These are phyloP conservation scores for Xylaria acuta DNA, from an alignment of 495 filamentous ascomycete genomes.

Conservation along the genomic window DNA sequence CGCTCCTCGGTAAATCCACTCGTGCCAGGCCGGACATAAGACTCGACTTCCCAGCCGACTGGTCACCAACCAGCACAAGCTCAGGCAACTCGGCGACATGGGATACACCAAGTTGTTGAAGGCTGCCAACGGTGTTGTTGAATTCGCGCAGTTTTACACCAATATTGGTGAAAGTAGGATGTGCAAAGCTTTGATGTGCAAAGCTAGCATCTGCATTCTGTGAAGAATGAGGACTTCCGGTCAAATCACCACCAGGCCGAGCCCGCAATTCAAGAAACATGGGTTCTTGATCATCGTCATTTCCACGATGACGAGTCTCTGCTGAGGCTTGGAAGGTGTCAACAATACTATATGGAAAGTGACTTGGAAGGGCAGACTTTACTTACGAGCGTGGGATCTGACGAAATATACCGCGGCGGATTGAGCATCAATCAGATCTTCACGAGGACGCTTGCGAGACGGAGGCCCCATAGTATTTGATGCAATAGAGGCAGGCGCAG, in stretches of 20 bases:
- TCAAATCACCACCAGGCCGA: conserved; percentile 13
- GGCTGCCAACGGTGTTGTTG: conserved; percentile 55
- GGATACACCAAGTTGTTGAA: conserved; percentile 54
- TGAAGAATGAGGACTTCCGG: conserved; percentile 30
- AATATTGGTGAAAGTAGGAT: conserved; percentile 50
- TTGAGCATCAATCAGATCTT: conserved; percentile 23
- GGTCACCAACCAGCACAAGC: conserved; percentile 80
- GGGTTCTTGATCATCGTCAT: conserved; percentile 35
- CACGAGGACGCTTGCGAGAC: conserved; percentile 25
- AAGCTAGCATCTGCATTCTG: conserved; percentile 40
- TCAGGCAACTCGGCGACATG: conserved; percentile 71
- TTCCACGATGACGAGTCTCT: conserved; percentile 35
- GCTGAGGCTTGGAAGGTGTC: conserved; percentile 29
- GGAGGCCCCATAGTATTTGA: conserved; percentile 37
- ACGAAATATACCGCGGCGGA: conserved; percentile 31
- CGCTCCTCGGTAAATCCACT: conserved; percentile 73
- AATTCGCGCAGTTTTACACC: conserved; percentile 52
- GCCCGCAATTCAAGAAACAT: conserved; percentile 38
- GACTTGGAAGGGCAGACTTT: not conserved
- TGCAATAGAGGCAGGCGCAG: not conserved
- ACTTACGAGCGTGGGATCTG: conserved; percentile 41
- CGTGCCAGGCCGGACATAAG: conserved; percentile 81
- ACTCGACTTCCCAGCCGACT: conserved; percentile 80
- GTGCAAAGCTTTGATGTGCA: conserved; percentile 37
- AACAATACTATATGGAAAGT: not conserved